phyloP scores from a whole-genome alignment of 106 monocot genomes.

The Ottelia alismoides region DNA sequence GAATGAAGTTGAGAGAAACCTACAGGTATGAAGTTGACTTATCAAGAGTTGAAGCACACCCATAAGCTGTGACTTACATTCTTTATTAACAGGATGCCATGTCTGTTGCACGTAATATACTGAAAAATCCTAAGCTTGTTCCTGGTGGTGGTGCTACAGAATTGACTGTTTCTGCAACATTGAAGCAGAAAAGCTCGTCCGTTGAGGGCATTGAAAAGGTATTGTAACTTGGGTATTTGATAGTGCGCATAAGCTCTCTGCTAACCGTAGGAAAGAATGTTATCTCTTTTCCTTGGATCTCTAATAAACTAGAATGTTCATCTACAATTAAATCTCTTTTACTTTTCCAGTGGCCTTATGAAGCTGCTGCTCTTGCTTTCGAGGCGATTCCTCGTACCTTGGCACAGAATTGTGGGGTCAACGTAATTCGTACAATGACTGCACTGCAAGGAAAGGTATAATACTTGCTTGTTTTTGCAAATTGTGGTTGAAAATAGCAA shows the following conservation, averaged over 20 bases:
- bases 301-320: neutral
- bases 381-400: slow-evolving; percentile 85
- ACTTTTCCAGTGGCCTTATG: slow-evolving; percentile 97
- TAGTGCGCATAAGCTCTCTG: too few species aligned
- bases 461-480: too few species aligned
- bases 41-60: too few species aligned
- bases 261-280: too few species aligned
- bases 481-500: too few species aligned
- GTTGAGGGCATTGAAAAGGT: slow-evolving; percentile 94
- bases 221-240: too few species aligned
- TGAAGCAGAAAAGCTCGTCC: slow-evolving; percentile 89
- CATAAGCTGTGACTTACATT: neutral
- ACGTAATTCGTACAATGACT: slow-evolving; percentile 85
- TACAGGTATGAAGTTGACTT: slow-evolving; percentile 52
- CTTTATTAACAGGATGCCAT: slow-evolving; percentile 58
- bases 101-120: slow-evolving; percentile 75
- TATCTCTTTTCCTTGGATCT: too few species aligned
- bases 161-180: slow-evolving; percentile 67
- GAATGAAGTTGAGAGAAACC: slow-evolving; percentile 87
- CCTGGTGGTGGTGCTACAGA: slow-evolving; percentile 91
- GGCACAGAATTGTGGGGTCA: slow-evolving; percentile 86
- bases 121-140: slow-evolving; percentile 88
- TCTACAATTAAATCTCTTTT: too few species aligned
- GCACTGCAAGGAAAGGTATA: slow-evolving; percentile 88
- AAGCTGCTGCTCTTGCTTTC: slow-evolving; percentile 88